Evolutionary conservation across 225 moss, liverwort and hornwort genomes (phyloP).

Genomic region (Ulota crispa): DNA sequence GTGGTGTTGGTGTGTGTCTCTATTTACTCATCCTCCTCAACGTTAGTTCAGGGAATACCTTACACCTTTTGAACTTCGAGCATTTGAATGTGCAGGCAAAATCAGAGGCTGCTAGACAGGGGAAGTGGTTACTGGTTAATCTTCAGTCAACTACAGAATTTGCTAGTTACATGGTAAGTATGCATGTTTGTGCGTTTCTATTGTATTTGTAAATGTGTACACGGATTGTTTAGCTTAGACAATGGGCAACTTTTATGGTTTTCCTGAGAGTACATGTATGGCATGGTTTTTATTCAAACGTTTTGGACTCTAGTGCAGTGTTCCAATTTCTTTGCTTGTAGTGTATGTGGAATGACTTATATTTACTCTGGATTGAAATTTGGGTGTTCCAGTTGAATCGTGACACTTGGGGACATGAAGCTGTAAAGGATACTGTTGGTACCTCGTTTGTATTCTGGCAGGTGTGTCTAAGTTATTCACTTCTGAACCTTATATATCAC

Average conservation of each 20-base stretch:
- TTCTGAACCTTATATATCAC: background rate
- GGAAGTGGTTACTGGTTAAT: conserved; percentile 96
- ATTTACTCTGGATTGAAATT: conserved; percentile 24
- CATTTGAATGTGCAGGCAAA: conserved; percentile 67
- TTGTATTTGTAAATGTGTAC: conserved; percentile 9
- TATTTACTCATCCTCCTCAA: background rate
- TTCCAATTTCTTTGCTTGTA: background rate
- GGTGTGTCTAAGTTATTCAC: conserved; percentile 47
- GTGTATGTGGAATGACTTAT: conserved; percentile 12
- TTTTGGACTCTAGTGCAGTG: background rate
- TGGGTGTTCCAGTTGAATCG: conserved; percentile 77
- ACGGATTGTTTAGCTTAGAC: background rate
- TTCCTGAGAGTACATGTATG: background rate
- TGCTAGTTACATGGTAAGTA: conserved; percentile 79
- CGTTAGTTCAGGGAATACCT: background rate
- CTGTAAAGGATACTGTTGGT: conserved; percentile 96
- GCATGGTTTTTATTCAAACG: conserved; percentile 15
- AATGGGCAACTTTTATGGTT: background rate
- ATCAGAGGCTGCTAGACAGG: conserved; percentile 87
- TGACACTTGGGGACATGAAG: conserved; percentile 99
- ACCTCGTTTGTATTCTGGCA: conserved; percentile 99
- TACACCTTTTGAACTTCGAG: conserved; percentile 1
- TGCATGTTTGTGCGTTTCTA: conserved; percentile 5
- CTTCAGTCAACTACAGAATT: conserved; percentile 94
- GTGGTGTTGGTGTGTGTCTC: conserved; percentile 5